A percentile compares a stretch with the other conserved stretches of the same genome.
phyloP scores from a whole-genome alignment of 2,329 filamentous ascomycete genomes.

The Penicillium sp. region DNA sequence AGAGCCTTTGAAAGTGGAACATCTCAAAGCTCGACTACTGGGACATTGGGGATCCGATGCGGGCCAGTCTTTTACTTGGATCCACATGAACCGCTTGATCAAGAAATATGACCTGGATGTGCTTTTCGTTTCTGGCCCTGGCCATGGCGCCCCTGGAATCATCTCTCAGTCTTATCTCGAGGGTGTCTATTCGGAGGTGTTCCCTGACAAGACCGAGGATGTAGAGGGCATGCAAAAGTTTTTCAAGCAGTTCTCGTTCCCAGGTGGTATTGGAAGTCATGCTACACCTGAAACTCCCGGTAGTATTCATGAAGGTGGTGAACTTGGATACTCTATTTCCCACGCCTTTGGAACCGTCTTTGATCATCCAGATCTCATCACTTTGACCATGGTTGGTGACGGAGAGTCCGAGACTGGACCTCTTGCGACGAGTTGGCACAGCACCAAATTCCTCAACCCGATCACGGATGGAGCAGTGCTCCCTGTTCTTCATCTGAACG shows the following conservation, averaged over 20 bases:
- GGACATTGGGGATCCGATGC: slow-evolving; percentile 79
- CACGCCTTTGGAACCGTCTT: slow-evolving; percentile 77
- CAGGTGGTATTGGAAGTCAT: slow-evolving; percentile 74
- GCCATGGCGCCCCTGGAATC: slow-evolving; percentile 74
- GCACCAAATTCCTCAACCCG: slow-evolving; percentile 78
- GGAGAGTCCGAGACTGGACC: slow-evolving; percentile 81
- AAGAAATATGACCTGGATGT: slow-evolving; percentile 75
- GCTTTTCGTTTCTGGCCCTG: slow-evolving; percentile 73
- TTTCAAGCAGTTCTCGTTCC: slow-evolving; percentile 83
- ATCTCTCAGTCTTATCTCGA: slow-evolving; percentile 76
- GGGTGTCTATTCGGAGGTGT: slow-evolving; percentile 74
- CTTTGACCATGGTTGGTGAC: slow-evolving; percentile 76
- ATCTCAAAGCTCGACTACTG: slow-evolving; percentile 71
- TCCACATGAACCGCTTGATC: slow-evolving; percentile 80
- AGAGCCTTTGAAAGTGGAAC: slow-evolving; percentile 66
- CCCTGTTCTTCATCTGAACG: slow-evolving; percentile 75
- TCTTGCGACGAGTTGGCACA: slow-evolving; percentile 77
- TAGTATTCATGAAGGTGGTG: slow-evolving; percentile 75
- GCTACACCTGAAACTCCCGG: slow-evolving; percentile 78
- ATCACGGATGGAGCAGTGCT: slow-evolving; percentile 76
- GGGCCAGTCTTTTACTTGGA: slow-evolving; percentile 78
- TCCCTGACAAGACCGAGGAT: slow-evolving; percentile 70
- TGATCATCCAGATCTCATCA: slow-evolving; percentile 72
- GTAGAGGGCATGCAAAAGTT: slow-evolving; percentile 69
- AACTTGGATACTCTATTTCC: slow-evolving; percentile 78